Evolutionary conservation across 257 asterid genomes (phyloP).

Genomic region (Jacaranda copaia): DNA sequence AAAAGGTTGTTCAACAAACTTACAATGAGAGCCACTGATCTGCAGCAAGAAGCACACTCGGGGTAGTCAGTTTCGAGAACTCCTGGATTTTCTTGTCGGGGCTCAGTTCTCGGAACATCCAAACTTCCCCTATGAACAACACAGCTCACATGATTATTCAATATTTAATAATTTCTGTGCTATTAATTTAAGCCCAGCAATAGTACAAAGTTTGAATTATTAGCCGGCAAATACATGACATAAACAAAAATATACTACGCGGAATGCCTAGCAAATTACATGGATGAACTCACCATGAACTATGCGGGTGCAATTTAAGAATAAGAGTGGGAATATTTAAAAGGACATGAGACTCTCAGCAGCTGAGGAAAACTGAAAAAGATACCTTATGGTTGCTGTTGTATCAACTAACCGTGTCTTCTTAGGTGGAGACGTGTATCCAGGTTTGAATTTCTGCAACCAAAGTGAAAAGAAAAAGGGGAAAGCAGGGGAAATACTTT

Average conservation of each 20-base stretch:
- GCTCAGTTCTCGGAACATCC: constrained; percentile 53
- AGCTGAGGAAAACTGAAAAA: background rate
- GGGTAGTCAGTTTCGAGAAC: constrained; percentile 37
- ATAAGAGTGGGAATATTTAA: background rate
- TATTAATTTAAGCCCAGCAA: background rate
- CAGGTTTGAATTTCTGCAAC: constrained; percentile 89
- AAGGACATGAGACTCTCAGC: background rate
- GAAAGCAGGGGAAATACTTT: background rate
- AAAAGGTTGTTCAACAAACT: constrained; percentile 35
- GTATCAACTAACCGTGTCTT: constrained; percentile 51
- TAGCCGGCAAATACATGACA: constrained; percentile 33
- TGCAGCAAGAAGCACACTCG: constrained; percentile 68
- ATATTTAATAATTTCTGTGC: constrained; percentile 8
- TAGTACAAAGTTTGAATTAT: constrained; percentile 30
- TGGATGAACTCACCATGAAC: background rate
- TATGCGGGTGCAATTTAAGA: constrained; percentile 36
- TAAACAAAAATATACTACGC: background rate
- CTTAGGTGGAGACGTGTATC: constrained; percentile 68
- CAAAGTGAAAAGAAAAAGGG: background rate
- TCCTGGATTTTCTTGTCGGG: constrained; percentile 41
- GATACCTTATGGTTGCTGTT: constrained; percentile 66
- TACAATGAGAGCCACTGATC: constrained; percentile 72
- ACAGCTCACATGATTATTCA: background rate
- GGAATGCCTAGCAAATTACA: constrained; percentile 10
- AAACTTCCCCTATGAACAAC: constrained; percentile 46